Conservation (phyloP, 192 early-diverging fungal genomes). For the Rhizophlyctis rosea region DNA sequence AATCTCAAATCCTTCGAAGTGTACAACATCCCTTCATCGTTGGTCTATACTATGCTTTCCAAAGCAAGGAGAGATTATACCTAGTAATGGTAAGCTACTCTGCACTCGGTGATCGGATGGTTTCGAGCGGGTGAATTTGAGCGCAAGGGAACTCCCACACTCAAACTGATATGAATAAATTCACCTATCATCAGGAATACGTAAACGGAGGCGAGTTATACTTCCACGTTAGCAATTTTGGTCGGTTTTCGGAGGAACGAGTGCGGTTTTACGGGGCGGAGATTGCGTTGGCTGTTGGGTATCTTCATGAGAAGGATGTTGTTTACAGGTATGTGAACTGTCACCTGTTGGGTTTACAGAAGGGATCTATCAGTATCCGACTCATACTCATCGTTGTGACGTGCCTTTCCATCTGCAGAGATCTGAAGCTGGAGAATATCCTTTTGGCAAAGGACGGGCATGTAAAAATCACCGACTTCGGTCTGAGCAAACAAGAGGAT, state of each 20-base stretch:
- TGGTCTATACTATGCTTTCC: slow-evolving; percentile 51
- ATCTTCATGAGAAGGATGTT: slow-evolving; percentile 49
- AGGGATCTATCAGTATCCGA: too few species aligned
- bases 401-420: too few species aligned
- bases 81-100: slow-evolving; percentile 35
- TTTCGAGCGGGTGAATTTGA: too few species aligned
- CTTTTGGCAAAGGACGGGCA: slow-evolving; percentile 49
- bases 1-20: slow-evolving; percentile 40
- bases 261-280: slow-evolving; percentile 50
- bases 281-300: slow-evolving; percentile 40
- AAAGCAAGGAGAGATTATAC: slow-evolving; percentile 39
- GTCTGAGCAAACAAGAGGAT: slow-evolving; percentile 40
- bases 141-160: too few species aligned
- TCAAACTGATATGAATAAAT: background rate
- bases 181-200: slow-evolving; percentile 53
- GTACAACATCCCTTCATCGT: slow-evolving; percentile 55
- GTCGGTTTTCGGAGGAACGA: slow-evolving; percentile 46
- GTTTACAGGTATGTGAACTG: slow-evolving; percentile 47
- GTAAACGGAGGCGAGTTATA: slow-evolving; percentile 91
- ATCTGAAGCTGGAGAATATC: slow-evolving; percentile 59
- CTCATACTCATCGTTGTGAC: too few species aligned
- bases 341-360: too few species aligned
- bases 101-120: background rate
- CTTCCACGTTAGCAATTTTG: slow-evolving; percentile 68
- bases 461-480: slow-evolving; percentile 56